Evolutionary conservation across 306 rosid species (phyloP).

Genomic region (Pueraria montana): DNA sequence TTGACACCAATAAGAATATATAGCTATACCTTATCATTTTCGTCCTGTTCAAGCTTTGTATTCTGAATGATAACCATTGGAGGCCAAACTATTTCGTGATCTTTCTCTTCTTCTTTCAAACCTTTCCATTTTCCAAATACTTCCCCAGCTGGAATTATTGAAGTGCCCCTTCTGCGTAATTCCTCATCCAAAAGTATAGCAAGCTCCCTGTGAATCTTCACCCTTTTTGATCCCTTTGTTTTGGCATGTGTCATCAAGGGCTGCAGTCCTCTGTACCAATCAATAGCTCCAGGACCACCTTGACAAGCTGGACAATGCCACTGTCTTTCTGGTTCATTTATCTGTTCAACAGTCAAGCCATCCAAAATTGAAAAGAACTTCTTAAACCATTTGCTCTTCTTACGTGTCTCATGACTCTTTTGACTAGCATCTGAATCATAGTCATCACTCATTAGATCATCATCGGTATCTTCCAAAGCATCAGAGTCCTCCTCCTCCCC

Average conservation of each 20-base stretch:
- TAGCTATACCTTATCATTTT: conserved; percentile 69
- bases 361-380: conserved; percentile 74
- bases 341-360: conserved; percentile 58
- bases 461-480: conserved; percentile 67
- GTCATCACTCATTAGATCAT: conserved; percentile 74
- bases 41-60: conserved; percentile 78
- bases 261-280: conserved; percentile 89
- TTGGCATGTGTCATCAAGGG: conserved; percentile 86
- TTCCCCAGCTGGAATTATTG: conserved; percentile 78
- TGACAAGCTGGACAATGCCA: conserved; percentile 97
- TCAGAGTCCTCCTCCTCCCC: conserved; percentile 58
- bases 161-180: conserved; percentile 71
- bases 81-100: conserved; percentile 91
- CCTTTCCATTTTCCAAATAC: conserved; percentile 88
- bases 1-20: conserved; percentile 25
- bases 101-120: conserved; percentile 69
- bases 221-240: conserved; percentile 82
- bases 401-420: conserved; percentile 76
- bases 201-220: conserved; percentile 79
- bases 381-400: conserved; percentile 64
- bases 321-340: conserved; percentile 77
- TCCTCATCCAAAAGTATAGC: conserved; percentile 87
- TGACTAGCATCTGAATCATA: conserved; percentile 76
- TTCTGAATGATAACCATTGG: conserved; percentile 85
- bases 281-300: conserved; percentile 92